Conservation (phyloP, 164 flowering plant species). For the Liriodendron chinense region DNA sequence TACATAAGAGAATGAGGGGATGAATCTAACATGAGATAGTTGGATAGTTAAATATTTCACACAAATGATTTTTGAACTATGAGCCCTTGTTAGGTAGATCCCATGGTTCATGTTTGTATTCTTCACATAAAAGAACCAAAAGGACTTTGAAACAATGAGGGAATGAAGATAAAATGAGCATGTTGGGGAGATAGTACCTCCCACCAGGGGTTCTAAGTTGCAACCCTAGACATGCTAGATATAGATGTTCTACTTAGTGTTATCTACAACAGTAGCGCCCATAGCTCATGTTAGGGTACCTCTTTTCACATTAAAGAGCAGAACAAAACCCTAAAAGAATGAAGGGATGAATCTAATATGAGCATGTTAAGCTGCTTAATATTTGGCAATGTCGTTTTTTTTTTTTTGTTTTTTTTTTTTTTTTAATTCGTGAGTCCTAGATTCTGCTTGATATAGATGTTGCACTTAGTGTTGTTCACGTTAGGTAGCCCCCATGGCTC, state of each 20-base stretch:
- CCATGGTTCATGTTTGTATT: neutral
- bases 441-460: too few species aligned
- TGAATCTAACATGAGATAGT: neutral
- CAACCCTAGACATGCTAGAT: neutral
- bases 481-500: neutral
- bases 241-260: neutral
- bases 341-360: neutral
- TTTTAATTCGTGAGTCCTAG: too few species aligned
- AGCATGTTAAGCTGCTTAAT: neutral
- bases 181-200: neutral
- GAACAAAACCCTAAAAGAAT: too few species aligned
- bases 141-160: neutral
- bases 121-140: neutral
- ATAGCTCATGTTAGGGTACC: neutral
- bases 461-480: neutral
- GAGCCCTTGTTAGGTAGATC: neutral
- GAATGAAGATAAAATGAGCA: neutral
- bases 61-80: neutral
- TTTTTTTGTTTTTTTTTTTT: too few species aligned
- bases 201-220: neutral
- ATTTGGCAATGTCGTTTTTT: too few species aligned
- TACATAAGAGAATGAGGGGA: neutral
- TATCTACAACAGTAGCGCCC: neutral
- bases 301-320: neutral
- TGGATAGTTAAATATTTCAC: neutral